Base-by-base conservation (phyloP, 2,329 filamentous ascomycete species). In the Ceratocystis alfenasii region DNA sequence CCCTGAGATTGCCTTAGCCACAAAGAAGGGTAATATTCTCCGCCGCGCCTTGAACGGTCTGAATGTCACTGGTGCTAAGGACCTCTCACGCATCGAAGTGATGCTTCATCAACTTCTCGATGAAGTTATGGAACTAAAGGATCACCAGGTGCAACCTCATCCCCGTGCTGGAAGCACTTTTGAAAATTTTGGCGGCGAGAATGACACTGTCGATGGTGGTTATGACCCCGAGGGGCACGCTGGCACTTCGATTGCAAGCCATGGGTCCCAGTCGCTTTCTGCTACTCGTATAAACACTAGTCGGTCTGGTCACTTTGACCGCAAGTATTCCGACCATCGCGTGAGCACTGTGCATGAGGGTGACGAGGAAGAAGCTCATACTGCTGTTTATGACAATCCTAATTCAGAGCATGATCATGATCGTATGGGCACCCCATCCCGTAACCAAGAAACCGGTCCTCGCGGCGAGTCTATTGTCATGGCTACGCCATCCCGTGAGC, bases 21-120 rank as follows among this genome's bases (percentile, higher is more conserved):
- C 83, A 57, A 96, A 96, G 82, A 91, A 90, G 73, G 89, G 90
- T 76, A 96, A 90, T 73, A 83, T 99, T n/a, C 94, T 97, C 78
- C 89, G 88, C 71, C 86, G 93, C 69, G 94, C 94, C n/a, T 80
- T 99, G 62, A 93, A 95, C 74, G 92, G 92, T 2, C 79, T 99
- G 62, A 90, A 90, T 71, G 83, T 88, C 72, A 95, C 94, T 78
- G 93, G 90, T 63, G 86, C 88, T 6, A 93, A 88, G 71, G 94
- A 99, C 71, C 82, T 96, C 63, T 84, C 86, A 69, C 88, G 90
- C 71, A 96, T 96, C 69, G 90, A 94, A 74, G 88, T 90, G 68
- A 93, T 94, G 88, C 82, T 99, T 44, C 89, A 94, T 74, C 91
- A 96, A 73, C 82, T 99, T 25, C 83, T 99, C 22, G 88, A 86